Conservation (phyloP, 768 basidiomycete species). For the Russula olivacea region DNA sequence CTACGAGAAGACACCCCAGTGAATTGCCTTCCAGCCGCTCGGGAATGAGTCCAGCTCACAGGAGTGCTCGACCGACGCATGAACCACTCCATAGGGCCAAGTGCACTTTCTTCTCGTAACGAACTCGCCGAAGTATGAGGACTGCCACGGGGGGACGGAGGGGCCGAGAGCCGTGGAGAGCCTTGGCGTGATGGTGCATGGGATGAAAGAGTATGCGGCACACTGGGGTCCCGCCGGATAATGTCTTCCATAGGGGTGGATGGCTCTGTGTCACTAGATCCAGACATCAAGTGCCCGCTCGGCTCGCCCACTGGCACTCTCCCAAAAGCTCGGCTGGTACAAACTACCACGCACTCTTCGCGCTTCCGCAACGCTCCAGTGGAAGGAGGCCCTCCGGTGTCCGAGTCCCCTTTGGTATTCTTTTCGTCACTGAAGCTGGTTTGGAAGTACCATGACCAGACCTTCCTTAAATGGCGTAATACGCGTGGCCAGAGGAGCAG, state of each 20-base stretch:
- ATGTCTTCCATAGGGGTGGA: neutral
- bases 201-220: neutral
- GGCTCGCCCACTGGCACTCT: neutral
- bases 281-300: neutral
- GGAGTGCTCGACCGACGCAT: neutral
- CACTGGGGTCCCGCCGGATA: neutral
- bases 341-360: neutral
- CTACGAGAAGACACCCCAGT: neutral
- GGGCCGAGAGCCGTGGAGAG: neutral
- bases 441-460: neutral
- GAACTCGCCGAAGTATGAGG: neutral
- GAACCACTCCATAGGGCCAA: too few relatives aligned
- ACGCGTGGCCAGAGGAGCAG: neutral
- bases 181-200: neutral
- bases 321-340: neutral
- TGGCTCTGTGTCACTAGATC: neutral
- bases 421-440: neutral
- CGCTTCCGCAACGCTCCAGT: too few relatives aligned
- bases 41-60: neutral
- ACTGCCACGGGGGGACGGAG: neutral
- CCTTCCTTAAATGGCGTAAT: neutral
- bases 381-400: neutral
- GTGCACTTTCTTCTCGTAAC: neutral
- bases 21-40: conserved; percentile 1
- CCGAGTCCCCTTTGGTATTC: neutral